Evolutionary conservation across 108 stramenopile genomes (phyloP).

Genomic region (Nitzschia sp.): DNA sequence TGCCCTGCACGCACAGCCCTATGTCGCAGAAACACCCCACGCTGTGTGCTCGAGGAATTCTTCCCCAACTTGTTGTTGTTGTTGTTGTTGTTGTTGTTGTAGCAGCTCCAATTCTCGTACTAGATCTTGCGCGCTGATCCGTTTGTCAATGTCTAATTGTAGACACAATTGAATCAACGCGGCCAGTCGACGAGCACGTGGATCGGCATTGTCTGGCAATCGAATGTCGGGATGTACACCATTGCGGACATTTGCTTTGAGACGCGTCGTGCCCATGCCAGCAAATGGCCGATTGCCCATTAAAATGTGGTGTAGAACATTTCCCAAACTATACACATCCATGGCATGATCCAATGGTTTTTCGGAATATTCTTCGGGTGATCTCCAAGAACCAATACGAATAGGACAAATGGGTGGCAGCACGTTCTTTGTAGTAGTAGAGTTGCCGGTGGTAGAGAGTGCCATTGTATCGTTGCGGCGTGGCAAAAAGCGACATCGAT

Average conservation of each 20-base stretch:
- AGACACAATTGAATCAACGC: neutral
- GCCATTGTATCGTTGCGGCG: conserved; percentile 34
- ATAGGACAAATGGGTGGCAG: conserved; percentile 64
- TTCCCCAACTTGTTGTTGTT: too few species aligned
- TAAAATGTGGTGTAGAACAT: conserved; percentile 62
- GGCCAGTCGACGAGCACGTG: neutral
- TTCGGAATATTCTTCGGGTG: conserved; percentile 66
- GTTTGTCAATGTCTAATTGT: neutral
- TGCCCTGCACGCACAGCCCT: too few species aligned
- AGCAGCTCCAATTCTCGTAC: too few species aligned
- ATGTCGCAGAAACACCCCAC: too few species aligned
- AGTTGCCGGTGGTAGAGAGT: too few species aligned
- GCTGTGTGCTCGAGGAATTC: too few species aligned
- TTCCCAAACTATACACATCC: conserved; percentile 69
- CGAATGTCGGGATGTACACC: neutral
- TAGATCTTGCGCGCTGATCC: neutral
- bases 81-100: too few species aligned
- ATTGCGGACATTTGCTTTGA: neutral
- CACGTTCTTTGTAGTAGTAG: too few species aligned
- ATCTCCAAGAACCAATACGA: conserved; percentile 60
- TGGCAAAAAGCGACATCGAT: conserved; percentile 73
- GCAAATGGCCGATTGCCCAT: conserved; percentile 39
- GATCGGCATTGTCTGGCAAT: neutral
- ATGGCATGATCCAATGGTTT: conserved; percentile 32
- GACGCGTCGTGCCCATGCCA: conserved; percentile 20